Conservation (phyloP, 768 basidiomycete genomes). For the Podaxis carcinomalis region DNA sequence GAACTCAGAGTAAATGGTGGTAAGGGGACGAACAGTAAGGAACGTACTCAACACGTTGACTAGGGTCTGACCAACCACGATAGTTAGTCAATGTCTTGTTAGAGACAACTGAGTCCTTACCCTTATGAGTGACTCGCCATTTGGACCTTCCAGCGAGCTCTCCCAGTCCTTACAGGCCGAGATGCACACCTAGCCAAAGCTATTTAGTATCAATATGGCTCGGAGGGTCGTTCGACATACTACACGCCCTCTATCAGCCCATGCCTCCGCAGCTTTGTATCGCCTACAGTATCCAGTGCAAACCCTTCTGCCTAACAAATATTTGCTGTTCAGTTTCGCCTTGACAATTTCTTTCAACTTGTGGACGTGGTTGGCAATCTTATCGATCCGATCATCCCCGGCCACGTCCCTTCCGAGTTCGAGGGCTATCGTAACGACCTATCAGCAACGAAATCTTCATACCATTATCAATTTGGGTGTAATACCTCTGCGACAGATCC, state of each 20-base stretch:
- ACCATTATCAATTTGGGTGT: not conserved
- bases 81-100: not conserved
- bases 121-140: not conserved
- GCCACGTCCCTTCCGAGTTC: not conserved
- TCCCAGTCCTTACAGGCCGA: not conserved
- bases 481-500: not conserved
- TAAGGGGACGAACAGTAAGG: too few relatives aligned
- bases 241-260: not conserved
- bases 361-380: not conserved
- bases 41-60: not conserved
- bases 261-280: not conserved
- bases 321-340: not conserved
- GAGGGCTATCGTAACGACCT: not conserved
- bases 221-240: not conserved
- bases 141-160: not conserved
- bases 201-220: too few relatives aligned
- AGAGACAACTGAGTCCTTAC: not conserved
- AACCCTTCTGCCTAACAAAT: not conserved
- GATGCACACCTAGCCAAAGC: not conserved
- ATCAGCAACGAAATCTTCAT: not conserved
- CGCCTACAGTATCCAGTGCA: constrained; percentile 1
- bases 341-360: not conserved
- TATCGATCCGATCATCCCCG: not conserved
- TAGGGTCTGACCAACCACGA: not conserved
- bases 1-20: not conserved